Evolutionary conservation across 768 basidiomycete genomes (phyloP), one percentile per base, ranked within the genome.

Genomic region (Boletus tylopilopsis): DNA sequence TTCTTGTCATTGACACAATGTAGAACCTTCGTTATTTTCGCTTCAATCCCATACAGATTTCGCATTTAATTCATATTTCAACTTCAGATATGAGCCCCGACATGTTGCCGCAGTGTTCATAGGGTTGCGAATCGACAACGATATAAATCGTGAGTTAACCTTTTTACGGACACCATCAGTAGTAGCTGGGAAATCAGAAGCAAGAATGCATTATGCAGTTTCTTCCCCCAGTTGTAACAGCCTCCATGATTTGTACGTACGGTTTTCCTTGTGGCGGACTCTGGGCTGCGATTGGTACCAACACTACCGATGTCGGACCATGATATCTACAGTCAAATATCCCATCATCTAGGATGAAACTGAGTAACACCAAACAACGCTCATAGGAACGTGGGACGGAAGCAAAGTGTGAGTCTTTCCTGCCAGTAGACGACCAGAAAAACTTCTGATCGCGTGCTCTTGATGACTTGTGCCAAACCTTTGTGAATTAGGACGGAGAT

Each of bases 1-100:
- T 30, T 11, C 27, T 27, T 27, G 25, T 27, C 25, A 10, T 27
- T 27, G 25, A 30, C 11, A n/a, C n/a, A n/a, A n/a, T n/a, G n/a
- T n/a, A 30, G 13, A 30, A 11, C 29, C 13, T 52, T 63, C 64
- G 66, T 48, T 44, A 24, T 58, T 63, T 60, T 66, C 59, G 64
- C 53, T 27, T 32, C 37, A 49, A 18, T 42, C 37, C 4, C 35
- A 52, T 51, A 42, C 24, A 38, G 37, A 21, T 35, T 37, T 49
- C 16, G 6, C n/a, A 18, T 19, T 40, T 41, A 21, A 32, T 37
- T 49, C 16, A 5, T 34, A 18, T 19, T 40, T 41, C 12, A 5
- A 42, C 51, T 53, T 38, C 38, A 51, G 50, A 21, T 32, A 36
- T 19, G 48, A 39, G 43, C 27, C 29, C 37, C 45, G 44, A 37